Conservation (phyloP, 257 asterid genomes). For the Thymus quinquecostatus region DNA sequence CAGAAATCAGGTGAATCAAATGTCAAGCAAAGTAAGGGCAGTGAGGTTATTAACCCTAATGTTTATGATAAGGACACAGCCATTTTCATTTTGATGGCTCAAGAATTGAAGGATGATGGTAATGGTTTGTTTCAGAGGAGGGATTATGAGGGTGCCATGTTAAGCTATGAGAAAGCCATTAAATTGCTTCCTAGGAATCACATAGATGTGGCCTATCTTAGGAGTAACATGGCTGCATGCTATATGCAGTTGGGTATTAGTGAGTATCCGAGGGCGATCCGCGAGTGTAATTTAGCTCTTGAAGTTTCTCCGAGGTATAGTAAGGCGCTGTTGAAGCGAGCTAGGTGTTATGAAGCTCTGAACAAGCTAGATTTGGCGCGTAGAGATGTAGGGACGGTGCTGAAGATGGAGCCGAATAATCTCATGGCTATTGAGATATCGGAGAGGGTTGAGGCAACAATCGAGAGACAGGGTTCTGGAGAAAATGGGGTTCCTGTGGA, state of each 20-base stretch:
- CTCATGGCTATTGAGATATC: conserved; percentile 73
- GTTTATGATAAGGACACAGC: conserved; percentile 65
- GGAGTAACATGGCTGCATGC: conserved; percentile 85
- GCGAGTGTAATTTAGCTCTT: conserved; percentile 85
- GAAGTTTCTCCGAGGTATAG: conserved; percentile 83
- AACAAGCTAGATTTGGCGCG: conserved; percentile 70
- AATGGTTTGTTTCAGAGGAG: conserved; percentile 67
- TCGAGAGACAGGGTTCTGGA: conserved; percentile 44
- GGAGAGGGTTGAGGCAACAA: conserved; percentile 61
- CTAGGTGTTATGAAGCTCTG: conserved; percentile 89
- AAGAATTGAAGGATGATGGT: conserved; percentile 77
- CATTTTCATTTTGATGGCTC: conserved; percentile 63
- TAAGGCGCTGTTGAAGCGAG: conserved; percentile 86
- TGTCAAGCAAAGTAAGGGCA: conserved; percentile 38
- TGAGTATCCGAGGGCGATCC: conserved; percentile 84
- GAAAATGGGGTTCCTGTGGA: conserved; percentile 43
- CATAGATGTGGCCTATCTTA: conserved; percentile 68
- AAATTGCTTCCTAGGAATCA: conserved; percentile 84
- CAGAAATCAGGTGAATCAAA: conserved; percentile 50
- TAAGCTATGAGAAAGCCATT: conserved; percentile 70
- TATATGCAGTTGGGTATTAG: conserved; percentile 80
- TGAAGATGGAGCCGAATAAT: conserved; percentile 74
- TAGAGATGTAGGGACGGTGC: conserved; percentile 65
- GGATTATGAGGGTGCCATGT: conserved; percentile 80
- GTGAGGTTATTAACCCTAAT: conserved; percentile 41